Percentiles rank a stretch among this genome's conserved stretches.
These are phyloP conservation scores for Davidsoniella virescens DNA, from an alignment of 2,329 filamentous ascomycete genomes.

Conservation along the genomic window DNA sequence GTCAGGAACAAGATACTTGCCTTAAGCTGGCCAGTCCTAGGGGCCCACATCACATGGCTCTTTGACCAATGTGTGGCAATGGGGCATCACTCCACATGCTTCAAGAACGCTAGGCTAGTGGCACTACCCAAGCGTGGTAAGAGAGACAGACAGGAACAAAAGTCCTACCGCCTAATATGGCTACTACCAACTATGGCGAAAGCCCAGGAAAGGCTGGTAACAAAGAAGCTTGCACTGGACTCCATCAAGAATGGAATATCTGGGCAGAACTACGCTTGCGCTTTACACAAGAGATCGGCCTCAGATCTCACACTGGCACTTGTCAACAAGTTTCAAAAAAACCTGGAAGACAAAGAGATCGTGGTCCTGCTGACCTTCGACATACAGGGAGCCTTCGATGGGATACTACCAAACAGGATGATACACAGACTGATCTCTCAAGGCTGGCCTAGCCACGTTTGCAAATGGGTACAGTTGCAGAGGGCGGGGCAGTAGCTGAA, in stretches of 20 bases:
- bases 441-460: no score
- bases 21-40: neutral
- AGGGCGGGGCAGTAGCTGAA: no score
- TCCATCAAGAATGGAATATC: no score
- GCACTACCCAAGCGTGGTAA: conserved; percentile 7
- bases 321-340: neutral
- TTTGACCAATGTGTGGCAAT: neutral
- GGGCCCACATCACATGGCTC: conserved; percentile 15
- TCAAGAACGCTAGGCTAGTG: neutral
- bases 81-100: neutral
- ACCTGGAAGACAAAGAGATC: neutral
- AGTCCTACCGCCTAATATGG: conserved; percentile 17
- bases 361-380: no score
- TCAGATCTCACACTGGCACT: neutral
- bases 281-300: neutral
- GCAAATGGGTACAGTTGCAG: no score
- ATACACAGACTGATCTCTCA: no score
- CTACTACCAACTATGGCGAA: conserved; percentile 17
- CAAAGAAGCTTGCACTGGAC: conserved; percentile 14
- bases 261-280: neutral
- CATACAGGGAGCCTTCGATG: neutral
- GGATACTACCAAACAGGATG: no score
- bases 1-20: neutral
- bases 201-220: no score
- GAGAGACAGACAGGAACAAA: conserved; percentile 13